phyloP scores from a whole-genome alignment of 257 asterid species.

The Plantago major region DNA sequence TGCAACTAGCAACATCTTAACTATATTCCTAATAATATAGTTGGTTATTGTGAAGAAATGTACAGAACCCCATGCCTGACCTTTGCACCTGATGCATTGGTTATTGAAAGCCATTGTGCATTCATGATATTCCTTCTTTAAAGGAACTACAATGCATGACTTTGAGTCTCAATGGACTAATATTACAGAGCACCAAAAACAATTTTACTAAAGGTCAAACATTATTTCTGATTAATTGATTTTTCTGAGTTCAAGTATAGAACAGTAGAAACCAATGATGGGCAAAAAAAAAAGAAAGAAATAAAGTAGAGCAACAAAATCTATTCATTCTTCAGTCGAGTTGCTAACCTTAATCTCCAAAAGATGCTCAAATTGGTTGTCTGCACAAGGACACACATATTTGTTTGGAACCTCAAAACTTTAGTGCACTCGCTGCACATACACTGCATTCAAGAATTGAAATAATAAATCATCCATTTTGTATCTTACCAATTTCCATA shows the following conservation, averaged over 20 bases:
- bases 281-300: not conserved
- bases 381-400: constrained; percentile 96
- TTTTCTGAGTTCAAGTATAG: constrained; percentile 12
- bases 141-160: constrained; percentile 17
- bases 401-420: constrained; percentile 87
- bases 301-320: constrained; percentile 23
- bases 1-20: no score
- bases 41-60: no score
- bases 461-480: not conserved
- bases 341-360: constrained; percentile 84
- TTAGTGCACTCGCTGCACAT: constrained; percentile 98
- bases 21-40: no score
- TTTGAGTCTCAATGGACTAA: constrained; percentile 9
- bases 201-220: constrained; percentile 21
- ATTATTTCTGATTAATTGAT: constrained; percentile 33
- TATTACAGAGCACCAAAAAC: constrained; percentile 18
- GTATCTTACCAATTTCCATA: no score
- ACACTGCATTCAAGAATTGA: constrained; percentile 57
- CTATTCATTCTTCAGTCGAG: constrained; percentile 50
- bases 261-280: constrained; percentile 10
- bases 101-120: constrained; percentile 17
- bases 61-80: no score
- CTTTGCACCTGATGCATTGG: no score
- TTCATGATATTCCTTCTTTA: constrained; percentile 26
- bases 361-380: constrained; percentile 94